These are phyloP conservation scores for Citeromyces hawaiiensis DNA, from an alignment of 1,139 yeast genomes.

Conservation along the genomic window DNA sequence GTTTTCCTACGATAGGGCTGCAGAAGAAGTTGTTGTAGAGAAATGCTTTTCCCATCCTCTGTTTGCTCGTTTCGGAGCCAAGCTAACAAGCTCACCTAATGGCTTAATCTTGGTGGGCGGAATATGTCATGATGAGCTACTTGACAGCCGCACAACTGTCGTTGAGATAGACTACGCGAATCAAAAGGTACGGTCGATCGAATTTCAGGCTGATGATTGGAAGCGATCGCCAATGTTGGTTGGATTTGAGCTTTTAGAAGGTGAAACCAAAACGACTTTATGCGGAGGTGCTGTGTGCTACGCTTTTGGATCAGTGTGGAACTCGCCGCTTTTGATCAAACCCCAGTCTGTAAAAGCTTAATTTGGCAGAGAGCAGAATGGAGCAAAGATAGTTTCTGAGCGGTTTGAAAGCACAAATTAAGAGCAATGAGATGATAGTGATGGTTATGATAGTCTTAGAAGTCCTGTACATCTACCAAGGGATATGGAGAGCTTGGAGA, in stretches of 20 bases:
- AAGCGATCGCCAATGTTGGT: slow-evolving; percentile 36
- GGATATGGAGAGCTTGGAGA: no score
- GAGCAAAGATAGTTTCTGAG: no score
- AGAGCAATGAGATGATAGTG: no score
- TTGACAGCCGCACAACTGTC: slow-evolving; percentile 23
- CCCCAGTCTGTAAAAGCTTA: background rate
- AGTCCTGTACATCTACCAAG: no score
- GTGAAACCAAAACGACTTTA: slow-evolving; percentile 10
- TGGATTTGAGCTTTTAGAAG: slow-evolving; percentile 36
- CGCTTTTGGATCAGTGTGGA: slow-evolving; percentile 69
- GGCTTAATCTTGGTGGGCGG: slow-evolving; percentile 43
- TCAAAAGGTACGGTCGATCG: slow-evolving; percentile 14
- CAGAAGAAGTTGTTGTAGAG: slow-evolving; percentile 1
- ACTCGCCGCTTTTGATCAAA: slow-evolving; percentile 12
- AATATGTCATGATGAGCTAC: slow-evolving; percentile 27
- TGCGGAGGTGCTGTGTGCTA: slow-evolving; percentile 79
- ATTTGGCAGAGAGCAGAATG: no score
- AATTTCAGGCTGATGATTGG: slow-evolving; percentile 24
- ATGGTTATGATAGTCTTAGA: no score
- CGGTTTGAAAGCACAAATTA: no score
- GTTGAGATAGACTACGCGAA: slow-evolving; percentile 19
- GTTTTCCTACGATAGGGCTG: slow-evolving; percentile 1
- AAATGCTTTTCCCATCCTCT: slow-evolving; percentile 10
- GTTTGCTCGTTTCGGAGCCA: slow-evolving; percentile 35
- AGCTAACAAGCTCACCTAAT: slow-evolving; percentile 15